phyloP scores from a whole-genome alignment of 495 filamentous ascomycete genomes.

The Hyaloscypha finlandica region DNA sequence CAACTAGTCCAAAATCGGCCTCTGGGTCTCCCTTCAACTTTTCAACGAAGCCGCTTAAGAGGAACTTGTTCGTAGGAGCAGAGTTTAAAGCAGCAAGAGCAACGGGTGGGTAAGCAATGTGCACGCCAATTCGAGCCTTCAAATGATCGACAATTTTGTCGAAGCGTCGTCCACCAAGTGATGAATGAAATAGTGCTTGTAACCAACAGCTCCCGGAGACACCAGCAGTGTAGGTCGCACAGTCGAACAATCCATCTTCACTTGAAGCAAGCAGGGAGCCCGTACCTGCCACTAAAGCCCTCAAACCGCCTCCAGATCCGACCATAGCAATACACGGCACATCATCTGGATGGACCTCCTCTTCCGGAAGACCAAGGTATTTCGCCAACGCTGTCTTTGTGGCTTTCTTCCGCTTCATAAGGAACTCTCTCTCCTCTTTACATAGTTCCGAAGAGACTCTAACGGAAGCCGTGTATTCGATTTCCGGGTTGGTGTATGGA shows the following conservation, averaged over 20 bases:
- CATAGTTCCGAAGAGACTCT: conserved; percentile 84
- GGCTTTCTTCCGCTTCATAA: conserved; percentile 61
- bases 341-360: conserved; percentile 88
- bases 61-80: conserved; percentile 88
- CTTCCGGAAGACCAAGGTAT: conserved; percentile 75
- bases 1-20: conserved; percentile 86
- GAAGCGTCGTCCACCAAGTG: conserved; percentile 65
- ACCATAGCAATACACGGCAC: conserved; percentile 91
- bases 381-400: conserved; percentile 71
- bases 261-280: conserved; percentile 79
- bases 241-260: conserved; percentile 88
- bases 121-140: conserved; percentile 78
- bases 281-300: conserved; percentile 86
- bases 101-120: conserved; percentile 88
- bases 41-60: conserved; percentile 85
- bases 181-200: conserved; percentile 87
- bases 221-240: conserved; percentile 89
- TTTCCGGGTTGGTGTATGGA: conserved; percentile 80
- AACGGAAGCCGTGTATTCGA: conserved; percentile 74
- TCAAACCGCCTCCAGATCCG: conserved; percentile 86
- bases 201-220: conserved; percentile 97
- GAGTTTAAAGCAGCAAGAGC: conserved; percentile 75
- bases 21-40: conserved; percentile 80
- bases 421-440: conserved; percentile 74
- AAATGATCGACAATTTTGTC: conserved; percentile 75